Evolutionary conservation across 306 rosid genomes (phyloP).

Genomic region (Malus asiatica): DNA sequence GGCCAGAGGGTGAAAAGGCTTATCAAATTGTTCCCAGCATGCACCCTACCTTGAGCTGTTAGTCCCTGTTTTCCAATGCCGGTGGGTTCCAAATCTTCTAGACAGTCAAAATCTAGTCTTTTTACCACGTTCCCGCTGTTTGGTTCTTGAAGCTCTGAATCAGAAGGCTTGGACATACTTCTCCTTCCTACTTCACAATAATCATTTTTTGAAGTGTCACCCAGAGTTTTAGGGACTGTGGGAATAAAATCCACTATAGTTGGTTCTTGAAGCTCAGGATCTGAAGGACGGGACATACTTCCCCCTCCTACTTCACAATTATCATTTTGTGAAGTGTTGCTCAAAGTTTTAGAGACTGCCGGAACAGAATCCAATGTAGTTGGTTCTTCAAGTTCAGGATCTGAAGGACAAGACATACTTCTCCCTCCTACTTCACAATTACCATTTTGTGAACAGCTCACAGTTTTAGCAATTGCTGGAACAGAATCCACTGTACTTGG

Average conservation of each 20-base stretch:
- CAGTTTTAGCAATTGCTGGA: background rate
- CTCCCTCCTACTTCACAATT: too few species aligned
- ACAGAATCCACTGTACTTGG: background rate
- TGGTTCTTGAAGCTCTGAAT: conserved; percentile 1
- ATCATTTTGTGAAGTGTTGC: background rate
- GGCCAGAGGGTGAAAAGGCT: background rate
- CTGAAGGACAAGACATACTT: too few species aligned
- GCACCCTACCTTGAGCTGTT: conserved; percentile 4
- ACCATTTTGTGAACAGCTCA: background rate
- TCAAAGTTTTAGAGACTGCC: background rate
- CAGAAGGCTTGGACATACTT: background rate
- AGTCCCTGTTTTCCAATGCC: background rate
- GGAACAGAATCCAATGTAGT: background rate
- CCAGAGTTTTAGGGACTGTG: background rate
- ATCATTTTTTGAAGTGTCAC: background rate
- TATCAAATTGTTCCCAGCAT: background rate
- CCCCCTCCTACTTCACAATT: background rate
- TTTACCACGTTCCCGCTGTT: background rate
- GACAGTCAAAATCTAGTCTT: conserved; percentile 2
- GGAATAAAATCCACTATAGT: background rate
- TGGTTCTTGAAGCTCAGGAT: conserved; percentile 4
- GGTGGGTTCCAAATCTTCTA: background rate
- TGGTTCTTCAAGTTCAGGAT: conserved; percentile 3
- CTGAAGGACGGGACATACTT: too few species aligned
- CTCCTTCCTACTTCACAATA: background rate